Evolutionary conservation across 768 basidiomycete genomes (phyloP).

Genomic region (Mycena vitilis): DNA sequence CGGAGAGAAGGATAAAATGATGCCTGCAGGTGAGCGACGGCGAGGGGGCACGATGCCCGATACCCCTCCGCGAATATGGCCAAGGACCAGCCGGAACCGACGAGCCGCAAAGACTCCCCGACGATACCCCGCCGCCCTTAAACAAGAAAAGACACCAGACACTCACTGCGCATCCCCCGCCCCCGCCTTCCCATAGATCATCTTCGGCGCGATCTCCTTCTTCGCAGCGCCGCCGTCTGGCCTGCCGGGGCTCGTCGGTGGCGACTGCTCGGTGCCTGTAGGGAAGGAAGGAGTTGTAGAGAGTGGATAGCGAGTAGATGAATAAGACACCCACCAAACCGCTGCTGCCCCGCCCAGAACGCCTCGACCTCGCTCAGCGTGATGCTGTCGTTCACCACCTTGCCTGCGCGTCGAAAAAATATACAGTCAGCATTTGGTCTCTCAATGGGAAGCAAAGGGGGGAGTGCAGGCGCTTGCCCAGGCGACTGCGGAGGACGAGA

Average conservation of each 20-base stretch:
- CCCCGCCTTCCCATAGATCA: constrained; percentile 91
- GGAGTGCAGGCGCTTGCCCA: too few relatives aligned
- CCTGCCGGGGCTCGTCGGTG: constrained; percentile 48
- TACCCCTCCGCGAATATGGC: too few relatives aligned
- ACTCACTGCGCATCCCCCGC: constrained; percentile 82
- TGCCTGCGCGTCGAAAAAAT: constrained; percentile 49
- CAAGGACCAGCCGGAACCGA: too few relatives aligned
- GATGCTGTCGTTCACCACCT: constrained; percentile 91
- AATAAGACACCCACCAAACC: constrained; percentile 46
- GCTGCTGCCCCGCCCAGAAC: constrained; percentile 69
- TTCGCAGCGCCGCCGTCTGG: constrained; percentile 55
- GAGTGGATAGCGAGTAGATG: too few relatives aligned
- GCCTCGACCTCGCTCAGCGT: constrained; percentile 91
- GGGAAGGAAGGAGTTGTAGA: too few relatives aligned
- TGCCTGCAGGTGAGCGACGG: too few relatives aligned
- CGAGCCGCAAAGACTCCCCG: too few relatives aligned
- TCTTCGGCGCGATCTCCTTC: constrained; percentile 97
- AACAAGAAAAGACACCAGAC: constrained; percentile 8
- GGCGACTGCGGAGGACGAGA: not conserved
- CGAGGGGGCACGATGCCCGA: too few relatives aligned
- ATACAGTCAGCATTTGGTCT: not conserved
- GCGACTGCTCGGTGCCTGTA: constrained; percentile 40
- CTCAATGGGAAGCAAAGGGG: too few relatives aligned
- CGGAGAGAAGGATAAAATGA: too few relatives aligned
- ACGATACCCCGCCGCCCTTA: too few relatives aligned